Percentiles rank a stretch among this genome's conserved stretches.
Conservation (phyloP, 139 green algal genomes). For the Chlamydomonas asymmetrica region DNA sequence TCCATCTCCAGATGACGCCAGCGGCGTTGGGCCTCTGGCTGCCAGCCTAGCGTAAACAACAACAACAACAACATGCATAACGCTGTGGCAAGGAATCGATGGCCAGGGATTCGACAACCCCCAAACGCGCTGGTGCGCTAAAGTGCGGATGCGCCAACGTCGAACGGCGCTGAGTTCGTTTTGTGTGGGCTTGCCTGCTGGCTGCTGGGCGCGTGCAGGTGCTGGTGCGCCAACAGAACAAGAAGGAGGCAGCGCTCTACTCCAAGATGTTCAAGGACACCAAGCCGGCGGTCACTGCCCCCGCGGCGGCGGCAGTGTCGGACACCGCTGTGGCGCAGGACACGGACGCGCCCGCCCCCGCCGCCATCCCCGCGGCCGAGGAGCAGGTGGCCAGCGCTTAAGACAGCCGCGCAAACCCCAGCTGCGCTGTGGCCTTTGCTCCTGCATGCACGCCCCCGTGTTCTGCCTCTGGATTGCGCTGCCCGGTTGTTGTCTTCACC, state of each 20-base stretch:
- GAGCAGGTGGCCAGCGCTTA: not conserved
- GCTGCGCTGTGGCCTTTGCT: not conserved
- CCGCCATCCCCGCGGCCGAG: not conserved
- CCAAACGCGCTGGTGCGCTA: no score
- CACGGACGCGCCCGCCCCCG: not conserved
- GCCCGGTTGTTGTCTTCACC: no score
- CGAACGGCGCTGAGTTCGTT: not conserved
- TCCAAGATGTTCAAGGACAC: slow-evolving; percentile 63
- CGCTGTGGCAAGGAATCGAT: no score
- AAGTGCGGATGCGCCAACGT: no score
- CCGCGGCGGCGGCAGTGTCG: not conserved
- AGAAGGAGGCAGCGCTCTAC: slow-evolving; percentile 71
- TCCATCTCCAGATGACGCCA: no score
- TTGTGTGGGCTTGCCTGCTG: not conserved
- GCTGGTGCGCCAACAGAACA: slow-evolving; percentile 45
- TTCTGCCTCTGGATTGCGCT: no score
- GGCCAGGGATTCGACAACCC: no score
- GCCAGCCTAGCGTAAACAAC: no score
- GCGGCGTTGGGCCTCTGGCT: no score
- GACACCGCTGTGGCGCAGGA: not conserved
- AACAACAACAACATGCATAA: no score
- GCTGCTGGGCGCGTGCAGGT: not conserved
- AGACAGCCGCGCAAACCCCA: no score
- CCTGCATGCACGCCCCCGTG: no score
- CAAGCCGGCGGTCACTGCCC: not conserved